Evolutionary conservation across 148 eudicot genomes (phyloP).

Genomic region (Cornus controversa): DNA sequence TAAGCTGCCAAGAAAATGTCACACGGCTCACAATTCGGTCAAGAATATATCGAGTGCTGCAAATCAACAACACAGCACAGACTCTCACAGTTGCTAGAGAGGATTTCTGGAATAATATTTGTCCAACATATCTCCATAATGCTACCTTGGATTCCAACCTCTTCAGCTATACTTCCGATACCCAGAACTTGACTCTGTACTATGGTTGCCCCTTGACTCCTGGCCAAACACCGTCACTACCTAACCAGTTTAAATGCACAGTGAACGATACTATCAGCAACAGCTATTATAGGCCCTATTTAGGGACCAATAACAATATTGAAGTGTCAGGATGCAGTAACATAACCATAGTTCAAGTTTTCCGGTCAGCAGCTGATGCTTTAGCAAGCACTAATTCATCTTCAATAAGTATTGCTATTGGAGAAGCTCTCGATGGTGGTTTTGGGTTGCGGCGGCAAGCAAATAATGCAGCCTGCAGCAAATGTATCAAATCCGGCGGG

Average conservation of each 20-base stretch:
- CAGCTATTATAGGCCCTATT: slow-evolving; percentile 8
- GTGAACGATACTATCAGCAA: background rate
- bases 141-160: slow-evolving; percentile 26
- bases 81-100: slow-evolving; percentile 39
- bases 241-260: background rate
- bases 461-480: slow-evolving; percentile 25
- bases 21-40: slow-evolving; percentile 28
- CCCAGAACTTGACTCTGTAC: slow-evolving; percentile 34
- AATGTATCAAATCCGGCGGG: slow-evolving; percentile 43
- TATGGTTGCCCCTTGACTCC: slow-evolving; percentile 30
- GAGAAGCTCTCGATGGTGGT: slow-evolving; percentile 31
- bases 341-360: slow-evolving; percentile 24
- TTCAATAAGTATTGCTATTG: slow-evolving; percentile 3
- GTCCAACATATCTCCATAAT: slow-evolving; percentile 19
- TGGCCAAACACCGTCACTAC: background rate
- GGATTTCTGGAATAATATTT: slow-evolving; percentile 28
- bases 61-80: background rate
- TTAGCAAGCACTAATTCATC: background rate
- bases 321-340: slow-evolving; percentile 6
- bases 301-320: background rate
- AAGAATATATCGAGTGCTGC: slow-evolving; percentile 27
- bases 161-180: slow-evolving; percentile 15
- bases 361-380: slow-evolving; percentile 8
- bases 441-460: slow-evolving; percentile 49
- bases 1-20: slow-evolving; percentile 28